These are phyloP conservation scores for Trichomonas vaginalis DNA, from an alignment of 208 protist species.

Conservation along the genomic window DNA sequence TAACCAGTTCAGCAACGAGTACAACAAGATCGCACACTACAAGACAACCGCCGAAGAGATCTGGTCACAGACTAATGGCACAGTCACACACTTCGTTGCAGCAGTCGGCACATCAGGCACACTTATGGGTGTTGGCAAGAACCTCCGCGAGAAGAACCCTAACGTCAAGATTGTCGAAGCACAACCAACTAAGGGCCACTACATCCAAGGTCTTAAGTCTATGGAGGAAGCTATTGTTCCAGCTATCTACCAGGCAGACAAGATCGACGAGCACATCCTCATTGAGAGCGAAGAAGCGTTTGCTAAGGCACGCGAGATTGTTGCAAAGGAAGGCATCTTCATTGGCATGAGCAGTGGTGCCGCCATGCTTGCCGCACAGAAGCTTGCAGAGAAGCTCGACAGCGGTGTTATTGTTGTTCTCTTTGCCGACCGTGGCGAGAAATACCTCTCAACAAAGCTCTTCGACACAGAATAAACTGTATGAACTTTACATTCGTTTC, in stretches of 20 bases:
- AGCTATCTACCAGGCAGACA: not conserved
- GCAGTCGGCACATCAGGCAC: not conserved
- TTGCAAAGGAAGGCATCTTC: not conserved
- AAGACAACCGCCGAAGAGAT: conserved; percentile 66
- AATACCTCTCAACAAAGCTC: not conserved
- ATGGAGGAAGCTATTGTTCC: not conserved
- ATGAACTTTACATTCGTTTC: no score
- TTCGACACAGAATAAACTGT: not conserved
- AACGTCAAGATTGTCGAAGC: not conserved
- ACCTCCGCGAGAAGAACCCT: not conserved
- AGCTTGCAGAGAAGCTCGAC: not conserved
- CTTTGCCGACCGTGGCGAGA: not conserved
- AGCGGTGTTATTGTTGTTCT: not conserved
- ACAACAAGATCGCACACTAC: conserved; percentile 60
- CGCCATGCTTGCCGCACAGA: not conserved
- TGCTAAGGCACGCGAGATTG: not conserved
- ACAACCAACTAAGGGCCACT: not conserved
- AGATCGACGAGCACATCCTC: not conserved
- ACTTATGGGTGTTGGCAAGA: not conserved
- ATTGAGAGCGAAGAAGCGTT: not conserved
- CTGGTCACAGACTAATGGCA: conserved; percentile 1
- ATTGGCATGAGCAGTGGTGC: not conserved
- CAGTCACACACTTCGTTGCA: not conserved
- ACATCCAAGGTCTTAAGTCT: not conserved
- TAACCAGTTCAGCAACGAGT: conserved; percentile 57